Conservation (phyloP, 495 filamentous ascomycete species). For the Podospora comata region DNA sequence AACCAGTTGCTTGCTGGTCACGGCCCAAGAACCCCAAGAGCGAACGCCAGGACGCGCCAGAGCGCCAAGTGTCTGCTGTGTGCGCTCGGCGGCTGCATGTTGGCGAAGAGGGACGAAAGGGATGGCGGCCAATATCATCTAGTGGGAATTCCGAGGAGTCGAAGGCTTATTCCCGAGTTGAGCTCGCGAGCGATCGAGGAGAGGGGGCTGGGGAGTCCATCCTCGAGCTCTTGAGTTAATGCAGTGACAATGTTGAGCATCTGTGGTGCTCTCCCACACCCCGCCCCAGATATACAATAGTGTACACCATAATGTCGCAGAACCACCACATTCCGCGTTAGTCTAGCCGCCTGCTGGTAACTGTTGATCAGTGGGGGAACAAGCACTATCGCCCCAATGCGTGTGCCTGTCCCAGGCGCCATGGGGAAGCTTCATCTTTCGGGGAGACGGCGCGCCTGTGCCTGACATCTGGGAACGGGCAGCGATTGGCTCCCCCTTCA, state of each 20-base stretch:
- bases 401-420: too few relatives aligned
- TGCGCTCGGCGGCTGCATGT: background rate
- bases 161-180: background rate
- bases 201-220: background rate
- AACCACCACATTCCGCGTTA: background rate
- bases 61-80: background rate
- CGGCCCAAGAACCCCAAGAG: background rate
- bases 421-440: background rate
- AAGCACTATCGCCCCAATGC: background rate
- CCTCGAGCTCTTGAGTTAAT: background rate
- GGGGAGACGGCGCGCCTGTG: background rate
- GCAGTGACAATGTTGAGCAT: background rate
- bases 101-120: background rate
- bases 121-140: background rate
- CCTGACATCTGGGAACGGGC: background rate
- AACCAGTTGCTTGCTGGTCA: background rate
- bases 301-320: too few relatives aligned
- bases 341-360: background rate
- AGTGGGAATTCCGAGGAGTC: background rate
- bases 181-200: too few relatives aligned
- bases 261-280: background rate
- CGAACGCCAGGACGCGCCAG: constrained; percentile 2
- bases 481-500: background rate
- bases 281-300: background rate
- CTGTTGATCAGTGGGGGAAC: background rate